Evolutionary conservation across 805 yeast species (phyloP), one percentile per base, ranked within the genome.

Genomic region (Nakazawaea ambrosiae): DNA sequence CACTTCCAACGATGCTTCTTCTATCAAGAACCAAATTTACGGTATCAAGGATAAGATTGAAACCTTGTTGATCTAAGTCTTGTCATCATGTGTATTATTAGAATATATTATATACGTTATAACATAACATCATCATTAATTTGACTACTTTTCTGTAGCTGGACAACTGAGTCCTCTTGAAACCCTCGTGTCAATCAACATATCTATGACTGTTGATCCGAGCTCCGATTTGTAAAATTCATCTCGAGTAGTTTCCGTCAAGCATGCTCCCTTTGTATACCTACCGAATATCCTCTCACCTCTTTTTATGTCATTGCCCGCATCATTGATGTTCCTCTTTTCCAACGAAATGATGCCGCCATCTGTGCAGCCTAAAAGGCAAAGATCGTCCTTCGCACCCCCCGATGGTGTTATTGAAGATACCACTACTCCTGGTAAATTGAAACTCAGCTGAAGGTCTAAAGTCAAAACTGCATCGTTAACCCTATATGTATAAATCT

Each of bases 31-130:
- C 77, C 97, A 90, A 76, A 86, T 92, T 70, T 88, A 84, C 69
- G 85, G 85, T 61, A 88, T 90, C 68, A 92, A 92, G 86, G 97
- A 92, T 75, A 89, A 90, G 84, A 90, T 92, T 67, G 99, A 92
- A 75, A 86, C 96, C 54, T 78, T 92, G 64, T 78, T 92, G 65
- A 92, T 92, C 61, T 89, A 80, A 59, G 45, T 28, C 12, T 36
- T 14, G 22, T 24, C 27, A 17, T 27, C 17, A 23, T 29, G 25
- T 31, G 29, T 23, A 36, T 30, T 18, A 22, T 28, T 36, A 25
- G 32, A 27, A 14, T 33, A 5, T 28, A 28, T 5, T 14, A 28
- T 26, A 26, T 26, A 26, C 16, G 12, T 12, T n/a, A 12, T 14
- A 26, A 12, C 15, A 26, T 26, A 26, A 22, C 25, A 8, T 22